A percentile compares a stretch with the other conserved stretches of the same genome.
Conservation (phyloP, 2,329 filamentous ascomycete species). For the Conoideocrella luteorostrata region DNA sequence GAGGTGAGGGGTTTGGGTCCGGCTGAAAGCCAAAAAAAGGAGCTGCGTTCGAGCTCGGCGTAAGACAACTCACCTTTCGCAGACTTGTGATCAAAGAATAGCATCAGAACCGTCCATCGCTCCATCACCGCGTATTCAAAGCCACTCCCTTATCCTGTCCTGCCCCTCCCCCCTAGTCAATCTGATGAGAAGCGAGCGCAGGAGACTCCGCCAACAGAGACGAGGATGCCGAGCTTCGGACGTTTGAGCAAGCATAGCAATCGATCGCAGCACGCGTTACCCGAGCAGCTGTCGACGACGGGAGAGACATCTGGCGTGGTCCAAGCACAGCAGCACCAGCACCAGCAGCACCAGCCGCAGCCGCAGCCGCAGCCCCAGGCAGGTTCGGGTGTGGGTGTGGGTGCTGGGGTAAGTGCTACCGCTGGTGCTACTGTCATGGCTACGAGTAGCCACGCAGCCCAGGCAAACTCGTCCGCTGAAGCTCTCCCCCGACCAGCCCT, state of each 20-base stretch:
- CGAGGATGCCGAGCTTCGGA: conserved; percentile 46
- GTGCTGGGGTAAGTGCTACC: neutral
- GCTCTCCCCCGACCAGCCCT: conserved; percentile 39
- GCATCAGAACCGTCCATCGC: conserved; percentile 7
- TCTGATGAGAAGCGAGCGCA: conserved; percentile 1
- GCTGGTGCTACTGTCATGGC: neutral
- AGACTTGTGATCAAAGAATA: conserved; percentile 8
- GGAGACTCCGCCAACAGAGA: conserved; percentile 5
- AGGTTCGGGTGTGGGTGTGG: conserved; percentile 1
- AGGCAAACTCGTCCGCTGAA: conserved; percentile 24
- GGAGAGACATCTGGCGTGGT: conserved; percentile 20
- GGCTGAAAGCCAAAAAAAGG: conserved; percentile 7
- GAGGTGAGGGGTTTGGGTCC: conserved; percentile 9
- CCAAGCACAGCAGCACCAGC: conserved; percentile 3
- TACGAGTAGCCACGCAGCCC: conserved; percentile 11
- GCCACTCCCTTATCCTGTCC: neutral
- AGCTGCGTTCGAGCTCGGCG: conserved; percentile 5
- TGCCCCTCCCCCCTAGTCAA: neutral
- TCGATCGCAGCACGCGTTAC: conserved; percentile 50
- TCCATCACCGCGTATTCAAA: neutral
- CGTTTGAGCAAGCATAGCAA: conserved; percentile 50
- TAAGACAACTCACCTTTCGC: conserved; percentile 10
- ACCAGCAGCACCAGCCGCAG: no score
- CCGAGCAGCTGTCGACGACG: conserved; percentile 35
- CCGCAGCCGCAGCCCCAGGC: no score